Evolutionary conservation across 1,284 basidiomycete genomes (phyloP), one percentile per base, ranked within the genome.

Genomic region (Cutaneotrichosporon daszewskae): DNA sequence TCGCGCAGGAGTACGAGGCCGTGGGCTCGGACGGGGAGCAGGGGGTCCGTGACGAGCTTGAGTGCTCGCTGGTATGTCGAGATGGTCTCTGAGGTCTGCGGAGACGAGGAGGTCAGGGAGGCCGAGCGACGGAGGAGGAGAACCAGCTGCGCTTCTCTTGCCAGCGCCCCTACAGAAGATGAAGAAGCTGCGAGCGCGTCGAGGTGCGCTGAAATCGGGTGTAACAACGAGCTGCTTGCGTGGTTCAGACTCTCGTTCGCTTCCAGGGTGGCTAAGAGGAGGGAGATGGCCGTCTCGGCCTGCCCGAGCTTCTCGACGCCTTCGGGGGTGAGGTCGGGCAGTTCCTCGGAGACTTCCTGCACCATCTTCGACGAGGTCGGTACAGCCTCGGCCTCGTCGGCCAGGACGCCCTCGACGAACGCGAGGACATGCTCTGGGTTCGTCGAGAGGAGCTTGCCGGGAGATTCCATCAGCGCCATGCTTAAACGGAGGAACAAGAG

Each of bases 11-110:
- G 75, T 25, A 87, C 74, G 3, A 95, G 75, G 1, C 94, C 94
- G 65, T 97, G 91, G 0, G 89, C 92, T 34, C 92, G 83, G 16
- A 98, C 88, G n/a, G 94, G 94, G 10, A 97, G 75, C 32, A 94
- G 82, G 0, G 88, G 85, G 68, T 98, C 94, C 67, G 92, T 85
- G 4, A 97, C 74, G 18, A 94, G 78, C 54, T 82, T 84, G 12
- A 97, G 74, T 1, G 91, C 89, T 53, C 87, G 85, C 59, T 88
- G 87, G 64, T 96, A 97, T 6, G 75, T 79, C 42, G 80, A 79
- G 41, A 80, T 77, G 3, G 76, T 69, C 23, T 26, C 27, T n/a
- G 53, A 52, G 3, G 73, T 72, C 19, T 66, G 40, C 10, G 41
- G 49, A 35, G 50, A 47, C 66, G 46, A 64, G 8, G 41, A 9